phyloP scores from a whole-genome alignment of 2,329 filamentous ascomycete genomes.

The Mollisiaceae sp. region DNA sequence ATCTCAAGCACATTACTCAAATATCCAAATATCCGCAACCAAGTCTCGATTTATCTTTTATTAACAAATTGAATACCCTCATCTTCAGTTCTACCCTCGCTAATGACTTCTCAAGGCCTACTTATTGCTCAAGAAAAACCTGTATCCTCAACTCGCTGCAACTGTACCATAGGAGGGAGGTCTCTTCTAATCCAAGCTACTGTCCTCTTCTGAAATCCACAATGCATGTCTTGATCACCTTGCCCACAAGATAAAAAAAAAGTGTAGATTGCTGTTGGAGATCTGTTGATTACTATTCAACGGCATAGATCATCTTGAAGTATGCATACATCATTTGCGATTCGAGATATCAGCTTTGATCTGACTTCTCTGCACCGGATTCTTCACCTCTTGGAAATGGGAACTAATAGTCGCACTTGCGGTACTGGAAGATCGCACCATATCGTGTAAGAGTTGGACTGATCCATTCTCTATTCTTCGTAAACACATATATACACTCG shows the following conservation, averaged over 20 bases:
- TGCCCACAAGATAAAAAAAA: too few species aligned
- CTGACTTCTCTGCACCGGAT: not conserved
- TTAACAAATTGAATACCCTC: not conserved
- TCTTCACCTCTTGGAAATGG: not conserved
- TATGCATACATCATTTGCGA: too few species aligned
- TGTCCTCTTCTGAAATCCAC: not conserved
- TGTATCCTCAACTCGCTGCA: not conserved
- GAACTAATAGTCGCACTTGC: not conserved
- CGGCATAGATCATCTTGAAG: too few species aligned
- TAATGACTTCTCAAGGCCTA: not conserved
- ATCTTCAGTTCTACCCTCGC: not conserved
- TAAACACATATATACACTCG: not conserved
- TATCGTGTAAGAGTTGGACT: not conserved
- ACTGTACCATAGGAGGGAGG: not conserved
- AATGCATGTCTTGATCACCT: too few species aligned
- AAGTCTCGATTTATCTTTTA: too few species aligned
- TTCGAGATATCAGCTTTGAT: not conserved
- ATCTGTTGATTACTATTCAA: too few species aligned
- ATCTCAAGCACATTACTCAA: not conserved
- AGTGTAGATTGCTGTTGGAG: too few species aligned
- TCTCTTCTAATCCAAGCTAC: not conserved
- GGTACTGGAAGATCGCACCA: not conserved
- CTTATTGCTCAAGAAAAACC: not conserved
- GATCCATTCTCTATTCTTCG: constrained; percentile 7
- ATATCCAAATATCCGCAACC: too few species aligned